Evolutionary conservation across 441 rosid genomes (phyloP).

Genomic region (Adansonia rubrostipa): DNA sequence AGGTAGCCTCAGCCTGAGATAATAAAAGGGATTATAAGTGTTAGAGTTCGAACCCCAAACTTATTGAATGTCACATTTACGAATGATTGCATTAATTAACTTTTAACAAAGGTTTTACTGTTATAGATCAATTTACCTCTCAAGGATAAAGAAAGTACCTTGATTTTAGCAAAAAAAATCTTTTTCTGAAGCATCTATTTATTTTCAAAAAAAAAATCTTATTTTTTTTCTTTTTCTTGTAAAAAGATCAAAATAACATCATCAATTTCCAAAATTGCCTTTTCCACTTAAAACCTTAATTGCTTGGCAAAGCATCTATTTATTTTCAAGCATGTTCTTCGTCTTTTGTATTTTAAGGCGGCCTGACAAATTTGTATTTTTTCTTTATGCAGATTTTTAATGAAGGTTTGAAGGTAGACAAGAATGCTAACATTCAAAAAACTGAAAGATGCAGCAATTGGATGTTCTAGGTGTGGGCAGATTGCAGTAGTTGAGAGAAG

Average conservation of each 20-base stretch:
- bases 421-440: conserved; percentile 44
- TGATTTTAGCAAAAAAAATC: neutral
- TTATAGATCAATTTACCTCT: neutral
- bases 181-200: too few species aligned
- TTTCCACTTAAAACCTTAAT: neutral
- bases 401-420: conserved; percentile 44
- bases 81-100: too few species aligned
- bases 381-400: conserved; percentile 48
- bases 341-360: too few species aligned
- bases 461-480: conserved; percentile 57
- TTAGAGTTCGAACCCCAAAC: too few species aligned
- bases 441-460: conserved; percentile 60
- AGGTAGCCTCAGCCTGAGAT: too few species aligned
- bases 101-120: neutral
- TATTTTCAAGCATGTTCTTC: neutral
- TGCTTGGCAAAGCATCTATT: neutral
- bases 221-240: too few species aligned
- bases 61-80: too few species aligned
- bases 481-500: conserved; percentile 54
- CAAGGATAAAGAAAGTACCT: neutral
- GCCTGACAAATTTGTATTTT: neutral
- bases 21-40: too few species aligned
- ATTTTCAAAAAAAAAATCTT: too few species aligned
- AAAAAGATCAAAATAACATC: neutral
- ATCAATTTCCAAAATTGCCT: neutral